phyloP scores from a whole-genome alignment of 768 basidiomycete species.

The Hortiboletus campestris region DNA sequence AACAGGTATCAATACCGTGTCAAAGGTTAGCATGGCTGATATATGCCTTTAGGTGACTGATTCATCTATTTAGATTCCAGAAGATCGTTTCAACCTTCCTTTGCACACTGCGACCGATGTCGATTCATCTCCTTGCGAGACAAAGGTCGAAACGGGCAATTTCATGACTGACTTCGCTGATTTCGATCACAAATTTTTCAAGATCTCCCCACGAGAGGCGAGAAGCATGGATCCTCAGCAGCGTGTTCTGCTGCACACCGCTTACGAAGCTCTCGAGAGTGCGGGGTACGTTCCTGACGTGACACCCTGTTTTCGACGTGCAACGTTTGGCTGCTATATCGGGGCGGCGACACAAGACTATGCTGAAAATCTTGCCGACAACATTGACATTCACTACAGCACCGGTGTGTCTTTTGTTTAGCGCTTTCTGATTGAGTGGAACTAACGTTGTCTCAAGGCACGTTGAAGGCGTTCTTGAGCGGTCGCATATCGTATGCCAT shows the following conservation, averaged over 20 bases:
- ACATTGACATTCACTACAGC: conserved; percentile 69
- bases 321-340: conserved; percentile 61
- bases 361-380: conserved; percentile 55
- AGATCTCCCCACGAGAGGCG: conserved; percentile 71
- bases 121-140: conserved; percentile 36
- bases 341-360: conserved; percentile 75
- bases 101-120: conserved; percentile 32
- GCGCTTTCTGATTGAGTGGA: background rate
- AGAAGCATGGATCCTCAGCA: conserved; percentile 78
- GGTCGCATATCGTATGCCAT: conserved; percentile 72
- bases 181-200: conserved; percentile 74
- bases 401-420: conserved; percentile 44
- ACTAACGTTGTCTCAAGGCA: conserved; percentile 40
- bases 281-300: conserved; percentile 67
- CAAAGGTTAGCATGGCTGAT: conserved; percentile 43
- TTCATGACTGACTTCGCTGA: conserved; percentile 55
- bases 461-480: conserved; percentile 62
- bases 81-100: conserved; percentile 50
- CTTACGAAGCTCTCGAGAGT: conserved; percentile 66
- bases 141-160: conserved; percentile 59
- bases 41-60: background rate
- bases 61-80: conserved; percentile 50
- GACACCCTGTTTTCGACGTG: conserved; percentile 49
- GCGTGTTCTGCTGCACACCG: conserved; percentile 61
- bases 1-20: conserved; percentile 52